These are phyloP conservation scores for Phoenix roebelenii DNA, from an alignment of 176 grass and related monocot genomes.

Conservation along the genomic window DNA sequence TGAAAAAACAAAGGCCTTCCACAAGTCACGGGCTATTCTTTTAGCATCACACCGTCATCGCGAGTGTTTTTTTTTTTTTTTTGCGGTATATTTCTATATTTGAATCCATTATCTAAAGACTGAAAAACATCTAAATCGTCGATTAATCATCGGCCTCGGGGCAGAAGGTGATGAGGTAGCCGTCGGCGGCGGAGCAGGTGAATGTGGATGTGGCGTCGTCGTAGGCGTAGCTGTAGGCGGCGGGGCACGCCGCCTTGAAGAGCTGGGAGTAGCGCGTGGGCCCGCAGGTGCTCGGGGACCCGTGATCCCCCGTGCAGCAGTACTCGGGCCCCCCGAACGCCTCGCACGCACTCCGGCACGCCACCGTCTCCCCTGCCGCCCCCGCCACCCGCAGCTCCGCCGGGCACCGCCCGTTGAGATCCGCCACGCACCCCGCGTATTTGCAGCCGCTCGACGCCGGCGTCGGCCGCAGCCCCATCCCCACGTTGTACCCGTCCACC, in stretches of 20 bases:
- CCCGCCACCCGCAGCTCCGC: slow-evolving; percentile 37
- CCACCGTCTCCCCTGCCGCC: slow-evolving; percentile 12
- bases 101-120: too few species aligned
- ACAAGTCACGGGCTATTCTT: too few species aligned
- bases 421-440: slow-evolving; percentile 69
- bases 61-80: too few species aligned
- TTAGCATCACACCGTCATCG: too few species aligned
- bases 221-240: slow-evolving; percentile 87
- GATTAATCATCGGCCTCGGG: slow-evolving; percentile 7
- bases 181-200: slow-evolving; percentile 41
- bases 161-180: slow-evolving; percentile 79
- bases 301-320: slow-evolving; percentile 70
- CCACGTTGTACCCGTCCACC: too few species aligned
- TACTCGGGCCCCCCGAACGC: slow-evolving; percentile 61
- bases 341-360: slow-evolving; percentile 78
- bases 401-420: slow-evolving; percentile 68
- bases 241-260: slow-evolving; percentile 77
- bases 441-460: slow-evolving; percentile 23
- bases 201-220: slow-evolving; percentile 88
- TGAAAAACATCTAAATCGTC: too few species aligned
- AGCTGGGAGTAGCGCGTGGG: slow-evolving; percentile 58
- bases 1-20: too few species aligned
- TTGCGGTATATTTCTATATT: too few species aligned
- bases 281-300: slow-evolving; percentile 36
- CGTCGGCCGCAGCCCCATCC: too few species aligned